These are phyloP conservation scores for Comarum palustre DNA, from an alignment of 306 rosid genomes.

Conservation along the genomic window DNA sequence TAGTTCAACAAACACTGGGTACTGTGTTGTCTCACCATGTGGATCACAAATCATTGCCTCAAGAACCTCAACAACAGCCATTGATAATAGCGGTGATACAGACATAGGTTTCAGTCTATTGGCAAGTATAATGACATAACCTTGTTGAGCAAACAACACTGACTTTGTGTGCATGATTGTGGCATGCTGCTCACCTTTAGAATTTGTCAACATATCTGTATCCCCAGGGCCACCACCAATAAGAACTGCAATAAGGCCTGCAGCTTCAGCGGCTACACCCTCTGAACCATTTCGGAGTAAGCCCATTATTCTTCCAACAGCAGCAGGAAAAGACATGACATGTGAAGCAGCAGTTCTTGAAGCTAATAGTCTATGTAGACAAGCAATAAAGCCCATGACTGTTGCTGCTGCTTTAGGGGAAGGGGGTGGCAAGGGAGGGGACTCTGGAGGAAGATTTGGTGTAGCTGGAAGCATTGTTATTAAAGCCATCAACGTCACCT, in stretches of 20 bases:
- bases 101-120: constrained; percentile 92
- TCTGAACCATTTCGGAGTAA: constrained; percentile 96
- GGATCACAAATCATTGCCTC: constrained; percentile 99
- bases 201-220: constrained; percentile 57
- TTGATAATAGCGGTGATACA: constrained; percentile 85
- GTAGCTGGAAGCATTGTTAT: constrained; percentile 98
- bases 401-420: constrained; percentile 99
- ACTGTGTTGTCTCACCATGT: constrained; percentile 94
- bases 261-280: constrained; percentile 97
- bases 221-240: constrained; percentile 97
- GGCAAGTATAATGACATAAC: constrained; percentile 71
- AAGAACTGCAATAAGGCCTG: constrained; percentile 87
- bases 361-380: constrained; percentile 85
- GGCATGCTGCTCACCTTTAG: constrained; percentile 97
- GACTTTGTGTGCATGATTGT: constrained; percentile 95
- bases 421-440: constrained; percentile 98
- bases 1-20: constrained; percentile 86
- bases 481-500: constrained; percentile 98
- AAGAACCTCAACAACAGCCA: constrained; percentile 95
- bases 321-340: constrained; percentile 98
- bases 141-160: constrained; percentile 80
- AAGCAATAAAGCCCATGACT: constrained; percentile 88
- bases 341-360: constrained; percentile 94
- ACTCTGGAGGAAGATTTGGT: constrained; percentile 96
- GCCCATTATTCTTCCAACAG: constrained; percentile 99